Conservation (phyloP, 1,139 yeast species). For the Scheffersomyces segobiensis region DNA sequence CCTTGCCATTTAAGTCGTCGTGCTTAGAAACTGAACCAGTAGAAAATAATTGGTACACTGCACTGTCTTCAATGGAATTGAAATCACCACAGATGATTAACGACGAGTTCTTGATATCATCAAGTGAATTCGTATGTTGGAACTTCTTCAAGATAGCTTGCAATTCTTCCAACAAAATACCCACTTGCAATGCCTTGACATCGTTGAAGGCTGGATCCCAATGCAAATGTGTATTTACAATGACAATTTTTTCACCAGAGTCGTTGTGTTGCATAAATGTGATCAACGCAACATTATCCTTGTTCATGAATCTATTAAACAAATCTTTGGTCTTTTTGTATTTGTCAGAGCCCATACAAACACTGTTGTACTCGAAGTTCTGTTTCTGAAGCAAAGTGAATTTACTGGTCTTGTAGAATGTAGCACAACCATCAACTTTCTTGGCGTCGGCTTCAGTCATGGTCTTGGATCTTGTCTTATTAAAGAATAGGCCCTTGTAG, state of each 20-base stretch:
- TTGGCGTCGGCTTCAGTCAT: conserved; percentile 82
- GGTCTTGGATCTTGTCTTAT: conserved; percentile 90
- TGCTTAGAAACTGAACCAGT: conserved; percentile 76
- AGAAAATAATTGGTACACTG: conserved; percentile 87
- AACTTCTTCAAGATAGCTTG: conserved; percentile 59
- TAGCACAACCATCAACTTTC: conserved; percentile 97
- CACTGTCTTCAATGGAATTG: conserved; percentile 83
- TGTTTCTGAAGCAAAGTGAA: conserved; percentile 73
- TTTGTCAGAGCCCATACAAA: conserved; percentile 84
- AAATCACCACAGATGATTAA: conserved; percentile 92
- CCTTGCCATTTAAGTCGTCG: conserved; percentile 79
- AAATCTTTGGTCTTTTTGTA: conserved; percentile 93
- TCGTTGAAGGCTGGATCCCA: conserved; percentile 98
- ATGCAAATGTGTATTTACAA: conserved; percentile 92
- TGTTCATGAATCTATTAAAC: conserved; percentile 93
- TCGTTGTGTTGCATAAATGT: conserved; percentile 73
- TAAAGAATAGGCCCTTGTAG: conserved; percentile 78
- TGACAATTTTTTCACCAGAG: conserved; percentile 70
- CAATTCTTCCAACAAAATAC: conserved; percentile 84
- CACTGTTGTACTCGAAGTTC: conserved; percentile 81
- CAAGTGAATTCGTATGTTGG: conserved; percentile 46
- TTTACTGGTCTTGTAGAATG: conserved; percentile 71
- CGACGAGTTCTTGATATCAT: conserved; percentile 67
- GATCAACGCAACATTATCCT: conserved; percentile 87
- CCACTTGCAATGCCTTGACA: conserved; percentile 94